Evolutionary conservation across 331 rosid genomes (phyloP), one percentile per base, ranked within the genome.

Genomic region (Erythrophleum ivorense): DNA sequence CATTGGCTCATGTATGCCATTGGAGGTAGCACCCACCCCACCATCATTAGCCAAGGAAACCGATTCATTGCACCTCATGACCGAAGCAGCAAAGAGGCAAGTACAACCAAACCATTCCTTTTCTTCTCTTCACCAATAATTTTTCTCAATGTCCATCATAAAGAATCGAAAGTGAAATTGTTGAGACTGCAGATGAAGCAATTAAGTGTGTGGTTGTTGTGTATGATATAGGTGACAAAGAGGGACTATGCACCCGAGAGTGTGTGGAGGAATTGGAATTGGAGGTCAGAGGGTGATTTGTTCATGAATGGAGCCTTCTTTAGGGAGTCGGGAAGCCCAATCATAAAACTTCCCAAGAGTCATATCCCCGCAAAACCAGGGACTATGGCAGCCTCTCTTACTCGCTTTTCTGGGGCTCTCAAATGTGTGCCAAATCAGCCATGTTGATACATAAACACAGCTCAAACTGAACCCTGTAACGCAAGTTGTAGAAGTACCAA

Each of bases 1-100:
- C 91, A 89, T 5, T 91, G 94, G 91, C 79, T 55, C 33, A 89
- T 84, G 90, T 89, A 89, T 65, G 95, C 95, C 74, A 77, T 91
- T 14, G 95, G 93, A 43, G 95, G 95, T 14, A 88, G 90, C 82
- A 41, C 57, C 54, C 73, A 84, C 0, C 92, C 97, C 57, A 91
- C 92, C 73, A 85, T 91, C 64, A 7, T 86, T 40, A 88, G 97
- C 80, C 91, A 89, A 65, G 92, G 93, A 12, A 89, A 88, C 62
- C 87, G 92, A 4, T 91, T 78, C 53, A 16, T 84, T 19, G 90
- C 94, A 14, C 84, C 86, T 6, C 45, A 65, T 0, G 29, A 81
- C 18, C 18, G 2, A 33, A 3, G 9, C 60, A 72, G 80, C 62
- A 91, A 91, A 79, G 85, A 89, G 92, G 92, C 85, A 80, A 31